Conservation (phyloP, 805 yeast genomes). For the Myxozyma nipponensis region DNA sequence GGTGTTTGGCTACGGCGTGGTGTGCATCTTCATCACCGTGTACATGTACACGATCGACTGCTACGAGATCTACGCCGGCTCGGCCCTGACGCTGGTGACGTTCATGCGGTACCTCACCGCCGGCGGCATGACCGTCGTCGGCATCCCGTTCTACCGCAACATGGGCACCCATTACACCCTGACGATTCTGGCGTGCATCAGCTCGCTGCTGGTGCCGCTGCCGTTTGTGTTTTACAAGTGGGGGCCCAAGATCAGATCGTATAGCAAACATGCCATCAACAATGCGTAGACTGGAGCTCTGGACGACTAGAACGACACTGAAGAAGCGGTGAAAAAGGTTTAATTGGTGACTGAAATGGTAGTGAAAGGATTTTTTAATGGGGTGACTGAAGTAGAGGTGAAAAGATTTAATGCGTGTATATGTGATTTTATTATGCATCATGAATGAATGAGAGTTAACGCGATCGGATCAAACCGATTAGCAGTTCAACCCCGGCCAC, state of each 20-base stretch:
- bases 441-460: background rate
- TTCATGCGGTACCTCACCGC: constrained; percentile 50
- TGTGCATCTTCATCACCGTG: constrained; percentile 41
- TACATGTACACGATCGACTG: constrained; percentile 43
- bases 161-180: constrained; percentile 48
- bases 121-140: constrained; percentile 53
- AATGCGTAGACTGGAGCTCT: too few species aligned
- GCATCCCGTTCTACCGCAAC: constrained; percentile 48
- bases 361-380: too few species aligned
- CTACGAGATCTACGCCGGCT: constrained; percentile 54
- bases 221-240: constrained; percentile 53
- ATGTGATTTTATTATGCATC: background rate
- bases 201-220: constrained; percentile 45
- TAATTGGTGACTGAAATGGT: too few species aligned
- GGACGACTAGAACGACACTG: too few species aligned
- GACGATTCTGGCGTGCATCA: constrained; percentile 22
- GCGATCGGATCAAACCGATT: constrained; percentile 31
- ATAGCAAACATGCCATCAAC: constrained; percentile 30
- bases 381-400: too few species aligned
- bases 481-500: constrained; percentile 47
- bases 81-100: constrained; percentile 80
- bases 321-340: too few species aligned
- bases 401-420: background rate
- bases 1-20: constrained; percentile 39
- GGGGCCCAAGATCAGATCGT: constrained; percentile 43